Conservation (phyloP, 2,329 filamentous ascomycete species). For the Aspergillus sp. region DNA sequence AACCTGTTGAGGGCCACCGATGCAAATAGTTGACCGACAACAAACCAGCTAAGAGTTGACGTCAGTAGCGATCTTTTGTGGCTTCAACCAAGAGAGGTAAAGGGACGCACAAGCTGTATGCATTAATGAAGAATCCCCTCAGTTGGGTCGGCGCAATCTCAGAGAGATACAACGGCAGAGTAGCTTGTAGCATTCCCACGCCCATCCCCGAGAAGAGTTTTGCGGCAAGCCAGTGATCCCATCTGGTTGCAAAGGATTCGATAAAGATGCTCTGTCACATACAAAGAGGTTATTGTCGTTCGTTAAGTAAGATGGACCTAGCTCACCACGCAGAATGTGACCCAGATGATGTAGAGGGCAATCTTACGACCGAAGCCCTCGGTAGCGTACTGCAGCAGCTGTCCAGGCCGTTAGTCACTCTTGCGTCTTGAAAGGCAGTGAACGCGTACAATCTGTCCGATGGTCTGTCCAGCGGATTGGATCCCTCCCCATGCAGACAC, state of each 20-base stretch:
- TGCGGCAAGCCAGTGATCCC: slow-evolving; percentile 43
- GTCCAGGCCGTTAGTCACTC: neutral
- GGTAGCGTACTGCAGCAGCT: slow-evolving; percentile 36
- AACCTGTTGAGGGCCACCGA: slow-evolving; percentile 42
- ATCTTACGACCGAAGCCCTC: slow-evolving; percentile 38
- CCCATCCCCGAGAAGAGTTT: slow-evolving; percentile 40
- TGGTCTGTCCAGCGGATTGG: slow-evolving; percentile 38
- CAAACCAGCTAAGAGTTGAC: slow-evolving; percentile 37
- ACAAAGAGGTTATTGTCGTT: neutral
- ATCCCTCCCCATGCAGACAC: slow-evolving; percentile 43
- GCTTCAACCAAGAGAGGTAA: neutral
- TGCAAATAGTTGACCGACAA: slow-evolving; percentile 44
- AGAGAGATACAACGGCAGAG: slow-evolving; percentile 43
- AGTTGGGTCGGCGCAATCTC: slow-evolving; percentile 44
- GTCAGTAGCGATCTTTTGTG: neutral
- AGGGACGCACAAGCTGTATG: slow-evolving; percentile 37
- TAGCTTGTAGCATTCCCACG: slow-evolving; percentile 44
- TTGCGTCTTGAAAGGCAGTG: no score
- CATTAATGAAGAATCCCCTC: slow-evolving; percentile 41
- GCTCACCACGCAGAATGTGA: slow-evolving; percentile 29
- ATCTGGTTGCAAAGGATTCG: slow-evolving; percentile 37
- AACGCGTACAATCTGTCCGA: slow-evolving; percentile 38
- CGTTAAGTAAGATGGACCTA: neutral
- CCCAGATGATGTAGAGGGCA: slow-evolving; percentile 36
- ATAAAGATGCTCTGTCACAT: slow-evolving; percentile 39